Evolutionary conservation across 345 rosid species (phyloP), one percentile per base, ranked within the genome.

Genomic region (Schrenkiella parvula): DNA sequence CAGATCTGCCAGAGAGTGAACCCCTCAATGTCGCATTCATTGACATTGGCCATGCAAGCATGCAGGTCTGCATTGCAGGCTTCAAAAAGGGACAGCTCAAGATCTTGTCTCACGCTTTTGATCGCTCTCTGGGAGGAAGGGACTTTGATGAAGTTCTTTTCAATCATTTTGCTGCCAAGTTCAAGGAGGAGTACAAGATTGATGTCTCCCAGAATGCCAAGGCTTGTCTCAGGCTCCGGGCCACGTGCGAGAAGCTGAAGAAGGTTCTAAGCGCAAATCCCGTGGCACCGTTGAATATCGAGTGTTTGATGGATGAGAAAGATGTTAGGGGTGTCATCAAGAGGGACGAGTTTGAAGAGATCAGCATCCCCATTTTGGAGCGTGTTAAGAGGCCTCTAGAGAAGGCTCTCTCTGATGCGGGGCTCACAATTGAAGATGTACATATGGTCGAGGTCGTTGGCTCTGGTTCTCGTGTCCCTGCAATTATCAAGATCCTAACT

Each of bases 31-130:
- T 95, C 31, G 98, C 93, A 1, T 89, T 95, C 76, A 88, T 95
- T 65, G 99, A 95, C 66, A 56, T 95, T 71, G 99, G 99, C 0
- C 95, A 95, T 34, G 85, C 98, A 25, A 89, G 93, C 68, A 83
- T 95, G 95, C 99, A 95, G 84, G 98, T 89, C 21, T 95, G 98
- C 80, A 91, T 95, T 80, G 95, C 89, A n/a, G 96, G 87, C 31
- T 91, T 88, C 76, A 91, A 85, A 63, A 91, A 88, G 52, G 97
- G 99, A 8, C 95, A 95, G 54, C 82, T 95, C 12, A 91, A 84
- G 79, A 47, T 95, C 38, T 66, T 95, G 83, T 84, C 90, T 64
- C 99, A 95, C 37, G 78, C 88, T 4, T 95, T 81, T 67, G 97
- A 95, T 67, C 87, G 85, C 11, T 86, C 92, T 1, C 70, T 95